Percentiles rank a stretch among this genome's conserved stretches.
Evolutionary conservation across 2,329 filamentous ascomycete genomes (phyloP).

Genomic region (Sporothrix pseudoabietina): DNA sequence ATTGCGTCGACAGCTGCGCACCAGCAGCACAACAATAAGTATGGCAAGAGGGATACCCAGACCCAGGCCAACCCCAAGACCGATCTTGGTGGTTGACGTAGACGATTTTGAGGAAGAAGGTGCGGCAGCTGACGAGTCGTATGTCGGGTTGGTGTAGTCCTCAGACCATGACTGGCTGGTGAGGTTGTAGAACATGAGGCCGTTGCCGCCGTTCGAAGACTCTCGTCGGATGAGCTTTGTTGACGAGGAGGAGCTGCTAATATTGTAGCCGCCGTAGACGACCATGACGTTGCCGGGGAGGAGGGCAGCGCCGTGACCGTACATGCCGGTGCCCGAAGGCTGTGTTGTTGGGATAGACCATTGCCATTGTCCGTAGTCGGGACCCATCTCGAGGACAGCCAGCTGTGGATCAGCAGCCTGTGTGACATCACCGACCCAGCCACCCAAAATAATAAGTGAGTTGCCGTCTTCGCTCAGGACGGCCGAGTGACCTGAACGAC

Average conservation of each 20-base stretch:
- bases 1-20: constrained; percentile 55
- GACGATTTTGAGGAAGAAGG: constrained; percentile 19
- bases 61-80: constrained; percentile 66
- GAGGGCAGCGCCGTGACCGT: constrained; percentile 65
- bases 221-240: constrained; percentile 14
- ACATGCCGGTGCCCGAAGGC: constrained; percentile 53
- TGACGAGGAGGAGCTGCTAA: constrained; percentile 37
- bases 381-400: constrained; percentile 72
- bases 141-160: constrained; percentile 51
- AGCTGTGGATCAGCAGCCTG: constrained; percentile 81
- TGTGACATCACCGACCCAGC: constrained; percentile 83
- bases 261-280: constrained; percentile 64
- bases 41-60: constrained; percentile 60
- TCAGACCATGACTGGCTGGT: constrained; percentile 58
- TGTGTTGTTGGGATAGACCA: constrained; percentile 65
- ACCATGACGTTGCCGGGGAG: constrained; percentile 70
- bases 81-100: constrained; percentile 50
- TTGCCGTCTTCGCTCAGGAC: constrained; percentile 77
- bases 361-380: constrained; percentile 72
- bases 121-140: constrained; percentile 28
- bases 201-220: constrained; percentile 35
- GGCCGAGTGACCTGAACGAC: constrained; percentile 85
- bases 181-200: constrained; percentile 56
- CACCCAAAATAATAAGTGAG: constrained; percentile 78
- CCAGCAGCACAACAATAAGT: constrained; percentile 46